Evolutionary conservation across 1,284 basidiomycete species (phyloP).

Genomic region (Irpex lacteus): DNA sequence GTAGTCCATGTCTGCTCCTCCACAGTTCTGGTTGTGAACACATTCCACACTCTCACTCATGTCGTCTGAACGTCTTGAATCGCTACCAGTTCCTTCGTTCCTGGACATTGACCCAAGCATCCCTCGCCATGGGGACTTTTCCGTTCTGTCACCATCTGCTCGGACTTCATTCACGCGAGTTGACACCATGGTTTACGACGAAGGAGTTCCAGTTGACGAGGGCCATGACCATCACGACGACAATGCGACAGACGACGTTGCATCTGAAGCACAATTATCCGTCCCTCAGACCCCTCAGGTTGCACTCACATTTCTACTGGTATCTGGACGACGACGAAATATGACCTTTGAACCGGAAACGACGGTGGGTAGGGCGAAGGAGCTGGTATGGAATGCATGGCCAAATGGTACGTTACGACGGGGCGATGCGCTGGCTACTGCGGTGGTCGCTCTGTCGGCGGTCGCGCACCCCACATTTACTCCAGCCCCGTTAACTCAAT

Average conservation of each 20-base stretch:
- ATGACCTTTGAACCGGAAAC: conserved; percentile 80
- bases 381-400: conserved; percentile 84
- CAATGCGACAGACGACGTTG: conserved; percentile 5
- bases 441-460: neutral
- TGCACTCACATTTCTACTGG: conserved; percentile 72
- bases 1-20: neutral
- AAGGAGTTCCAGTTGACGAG: conserved; percentile 18
- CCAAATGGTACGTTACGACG: conserved; percentile 55
- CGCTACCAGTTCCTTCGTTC: neutral
- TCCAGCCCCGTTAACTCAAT: neutral
- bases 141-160: conserved; percentile 32
- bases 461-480: neutral
- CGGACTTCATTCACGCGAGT: conserved; percentile 38
- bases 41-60: neutral
- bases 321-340: conserved; percentile 68
- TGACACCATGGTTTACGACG: conserved; percentile 23
- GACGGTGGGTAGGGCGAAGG: conserved; percentile 79
- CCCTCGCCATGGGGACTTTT: conserved; percentile 12
- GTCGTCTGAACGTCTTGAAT: neutral
- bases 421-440: neutral
- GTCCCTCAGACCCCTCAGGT: conserved; percentile 63
- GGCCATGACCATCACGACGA: conserved; percentile 11
- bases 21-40: neutral
- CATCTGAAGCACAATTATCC: conserved; percentile 19
- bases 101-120: neutral